A percentile compares a stretch with the other conserved stretches of the same genome.
These are phyloP conservation scores for Xylaria intraflava DNA, from an alignment of 495 filamentous ascomycete species.

Conservation along the genomic window DNA sequence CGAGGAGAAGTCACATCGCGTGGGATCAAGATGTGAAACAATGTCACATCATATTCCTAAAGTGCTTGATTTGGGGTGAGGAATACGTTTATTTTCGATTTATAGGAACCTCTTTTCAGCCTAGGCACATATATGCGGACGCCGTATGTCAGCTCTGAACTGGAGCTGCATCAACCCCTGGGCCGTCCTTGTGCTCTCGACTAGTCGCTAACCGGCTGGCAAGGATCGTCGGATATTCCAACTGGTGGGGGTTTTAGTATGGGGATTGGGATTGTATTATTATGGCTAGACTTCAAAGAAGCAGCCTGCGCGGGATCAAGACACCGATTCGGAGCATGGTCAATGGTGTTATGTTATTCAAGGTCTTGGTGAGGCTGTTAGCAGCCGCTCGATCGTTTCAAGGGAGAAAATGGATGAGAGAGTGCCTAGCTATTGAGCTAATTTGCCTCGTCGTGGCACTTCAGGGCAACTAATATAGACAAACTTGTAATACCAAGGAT, in stretches of 20 bases:
- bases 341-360: neutral
- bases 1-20: conserved; percentile 50
- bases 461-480: too few relatives aligned
- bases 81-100: neutral
- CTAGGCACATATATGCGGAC: neutral
- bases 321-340: conserved; percentile 3
- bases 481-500: too few relatives aligned
- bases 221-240: neutral
- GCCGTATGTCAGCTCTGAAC: neutral
- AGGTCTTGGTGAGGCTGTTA: neutral
- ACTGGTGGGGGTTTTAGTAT: neutral
- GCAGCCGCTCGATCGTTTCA: neutral
- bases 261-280: neutral
- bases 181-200: neutral
- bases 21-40: conserved; percentile 41
- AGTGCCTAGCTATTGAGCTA: neutral
- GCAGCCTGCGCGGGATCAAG: neutral
- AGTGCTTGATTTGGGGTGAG: neutral
- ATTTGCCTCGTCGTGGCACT: neutral
- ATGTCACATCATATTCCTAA: neutral
- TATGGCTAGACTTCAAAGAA: neutral
- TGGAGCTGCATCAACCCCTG: neutral
- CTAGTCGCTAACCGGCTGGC: neutral
- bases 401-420: neutral
- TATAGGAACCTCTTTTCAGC: neutral